phyloP scores from a whole-genome alignment of 371 early-diverging fungal genomes.

The Mortierella sp. region DNA sequence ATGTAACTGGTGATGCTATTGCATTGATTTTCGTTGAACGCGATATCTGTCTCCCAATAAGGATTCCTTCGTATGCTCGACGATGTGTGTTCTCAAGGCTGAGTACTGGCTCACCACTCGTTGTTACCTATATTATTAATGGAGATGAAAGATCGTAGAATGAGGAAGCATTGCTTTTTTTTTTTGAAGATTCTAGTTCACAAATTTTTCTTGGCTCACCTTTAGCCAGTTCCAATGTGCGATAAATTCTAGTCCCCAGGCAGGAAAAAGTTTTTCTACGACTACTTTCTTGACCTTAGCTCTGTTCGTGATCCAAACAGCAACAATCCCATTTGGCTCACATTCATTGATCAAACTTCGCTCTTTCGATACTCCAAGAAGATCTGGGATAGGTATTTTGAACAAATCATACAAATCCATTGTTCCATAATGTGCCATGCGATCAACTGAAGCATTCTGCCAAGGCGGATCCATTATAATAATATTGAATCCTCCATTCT shows the following conservation, averaged over 20 bases:
- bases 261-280: conserved; percentile 72
- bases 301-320: conserved; percentile 84
- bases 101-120: conserved; percentile 64
- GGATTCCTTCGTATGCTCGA: conserved; percentile 76
- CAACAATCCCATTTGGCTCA: conserved; percentile 57
- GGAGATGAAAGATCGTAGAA: background rate
- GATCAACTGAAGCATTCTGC: conserved; percentile 74
- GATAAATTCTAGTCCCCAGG: conserved; percentile 70
- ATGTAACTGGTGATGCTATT: background rate
- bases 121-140: conserved; percentile 57
- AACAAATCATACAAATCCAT: conserved; percentile 78
- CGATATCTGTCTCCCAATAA: conserved; percentile 61
- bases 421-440: conserved; percentile 68
- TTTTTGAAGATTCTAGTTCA: background rate
- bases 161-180: background rate
- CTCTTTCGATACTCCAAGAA: conserved; percentile 47
- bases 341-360: background rate
- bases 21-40: background rate
- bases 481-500: conserved; percentile 63
- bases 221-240: conserved; percentile 82
- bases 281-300: conserved; percentile 72
- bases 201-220: conserved; percentile 24
- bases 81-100: conserved; percentile 69
- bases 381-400: conserved; percentile 66
- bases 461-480: conserved; percentile 87